These are phyloP conservation scores for Ehretia macrophylla DNA, from an alignment of 257 asterid genomes.

Conservation along the genomic window DNA sequence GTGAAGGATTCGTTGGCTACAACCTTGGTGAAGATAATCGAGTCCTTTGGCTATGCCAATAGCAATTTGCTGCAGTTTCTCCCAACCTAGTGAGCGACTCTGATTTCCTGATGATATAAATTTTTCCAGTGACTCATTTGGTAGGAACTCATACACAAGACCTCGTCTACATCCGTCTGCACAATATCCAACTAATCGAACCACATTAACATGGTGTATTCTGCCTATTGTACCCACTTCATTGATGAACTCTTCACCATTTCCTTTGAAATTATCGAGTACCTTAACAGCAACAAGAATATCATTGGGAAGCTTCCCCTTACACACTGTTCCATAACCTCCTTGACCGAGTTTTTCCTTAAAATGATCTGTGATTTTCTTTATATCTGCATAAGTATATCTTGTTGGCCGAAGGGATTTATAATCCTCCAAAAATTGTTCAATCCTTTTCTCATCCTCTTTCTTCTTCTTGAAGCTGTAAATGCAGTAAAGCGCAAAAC, in stretches of 20 bases:
- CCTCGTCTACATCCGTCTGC: conserved; percentile 38
- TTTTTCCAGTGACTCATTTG: conserved; percentile 33
- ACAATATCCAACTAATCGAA: conserved; percentile 36
- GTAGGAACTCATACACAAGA: conserved; percentile 31
- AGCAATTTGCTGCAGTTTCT: conserved; percentile 18
- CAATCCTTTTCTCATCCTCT: conserved; percentile 7
- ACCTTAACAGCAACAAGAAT: conserved; percentile 35
- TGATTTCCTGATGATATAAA: conserved; percentile 18
- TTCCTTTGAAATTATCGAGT: conserved; percentile 21
- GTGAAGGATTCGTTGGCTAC: conserved; percentile 17
- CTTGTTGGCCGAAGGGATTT: conserved; percentile 26
- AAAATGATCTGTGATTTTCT: conserved; percentile 29
- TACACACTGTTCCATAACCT: conserved; percentile 37
- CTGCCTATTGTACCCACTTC: conserved; percentile 38
- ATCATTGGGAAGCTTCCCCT: conserved; percentile 32
- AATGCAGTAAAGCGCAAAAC: neutral
- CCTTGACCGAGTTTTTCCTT: conserved; percentile 39
- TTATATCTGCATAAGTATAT: conserved; percentile 36
- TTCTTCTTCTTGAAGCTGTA: conserved; percentile 6
- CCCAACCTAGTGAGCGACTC: conserved; percentile 9
- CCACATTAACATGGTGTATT: conserved; percentile 28
- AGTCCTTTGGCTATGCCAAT: conserved; percentile 34
- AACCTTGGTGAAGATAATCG: conserved; percentile 22
- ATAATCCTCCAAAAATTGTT: conserved; percentile 11
- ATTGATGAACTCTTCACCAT: conserved; percentile 40